Conservation (phyloP, 2,329 filamentous ascomycete species). For the Xylaria sp. region DNA sequence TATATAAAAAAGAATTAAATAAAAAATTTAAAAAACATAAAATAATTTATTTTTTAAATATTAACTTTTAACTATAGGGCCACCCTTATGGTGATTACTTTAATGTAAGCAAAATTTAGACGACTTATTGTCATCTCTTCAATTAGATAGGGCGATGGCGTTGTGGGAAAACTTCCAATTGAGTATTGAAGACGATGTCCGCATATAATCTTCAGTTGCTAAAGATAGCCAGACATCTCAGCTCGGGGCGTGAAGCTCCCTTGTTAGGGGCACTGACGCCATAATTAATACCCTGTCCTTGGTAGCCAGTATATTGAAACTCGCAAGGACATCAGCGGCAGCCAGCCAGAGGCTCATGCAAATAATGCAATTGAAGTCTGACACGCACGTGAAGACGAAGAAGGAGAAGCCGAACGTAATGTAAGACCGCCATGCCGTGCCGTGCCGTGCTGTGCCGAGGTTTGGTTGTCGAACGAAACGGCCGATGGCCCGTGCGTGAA, state of each 20-base stretch:
- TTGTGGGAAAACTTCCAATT: conserved; percentile 51
- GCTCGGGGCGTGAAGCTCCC: conserved; percentile 51
- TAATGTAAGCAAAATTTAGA: conserved; percentile 43
- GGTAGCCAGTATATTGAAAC: conserved; percentile 48
- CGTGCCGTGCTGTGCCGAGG: background rate
- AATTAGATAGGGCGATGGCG: conserved; percentile 45
- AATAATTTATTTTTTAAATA: no score
- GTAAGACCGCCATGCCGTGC: background rate
- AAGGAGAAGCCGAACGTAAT: background rate
- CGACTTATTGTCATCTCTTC: conserved; percentile 47
- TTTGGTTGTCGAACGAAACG: background rate
- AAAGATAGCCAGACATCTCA: conserved; percentile 48
- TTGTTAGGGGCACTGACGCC: conserved; percentile 42
- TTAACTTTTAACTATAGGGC: no score
- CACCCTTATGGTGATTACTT: no score
- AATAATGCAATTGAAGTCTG: conserved; percentile 37
- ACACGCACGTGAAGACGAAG: conserved; percentile 3
- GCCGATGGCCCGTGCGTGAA: conserved; percentile 5
- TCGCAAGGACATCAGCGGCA: conserved; percentile 48
- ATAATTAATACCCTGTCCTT: conserved; percentile 36
- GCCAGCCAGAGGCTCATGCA: conserved; percentile 35
- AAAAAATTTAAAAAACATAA: no score
- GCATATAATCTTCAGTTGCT: conserved; percentile 49
- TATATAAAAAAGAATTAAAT: no score
- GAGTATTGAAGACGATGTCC: conserved; percentile 45